Base-by-base conservation (phyloP, 2,329 filamentous ascomycete species). In the Ceratocystiopsis minuta region DNA sequence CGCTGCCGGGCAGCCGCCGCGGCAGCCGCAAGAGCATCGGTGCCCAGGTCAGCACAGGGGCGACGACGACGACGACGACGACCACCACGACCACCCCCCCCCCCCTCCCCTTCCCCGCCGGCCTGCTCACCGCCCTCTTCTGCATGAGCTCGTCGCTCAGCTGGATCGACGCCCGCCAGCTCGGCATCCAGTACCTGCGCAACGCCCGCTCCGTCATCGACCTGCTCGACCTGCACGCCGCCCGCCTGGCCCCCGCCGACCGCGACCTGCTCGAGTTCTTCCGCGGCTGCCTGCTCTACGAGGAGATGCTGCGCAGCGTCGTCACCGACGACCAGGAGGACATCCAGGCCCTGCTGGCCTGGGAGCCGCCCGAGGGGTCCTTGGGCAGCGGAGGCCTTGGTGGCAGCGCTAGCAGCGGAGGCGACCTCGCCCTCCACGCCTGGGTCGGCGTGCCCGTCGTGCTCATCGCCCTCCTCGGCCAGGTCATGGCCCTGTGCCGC, bases 111-210 rank as follows among this genome's bases (percentile, higher is more conserved):
- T 45, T 63, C 6, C 60, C 60, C 0, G 52, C 57, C 0, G 57
- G 56, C 2, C 48, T 60, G 2, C 47, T 63, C 0, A 57, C 62
- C 2, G 55, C 61, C 0, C 48, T 63, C 0, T 62, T 61, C 33
- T 63, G 60, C 36, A 49, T 63, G 1, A 60, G 60, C 0, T 62
- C 60, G 0, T 60, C 59, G 0, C 52, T 61, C 0, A 60, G 59
- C 46, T 63, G 60, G 60, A 52, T 63, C 0, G 60, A 63, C 20
- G 52, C 59, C 0, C 49, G 46, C n/a, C 48, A 51, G 39, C 46
- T 51, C 2, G 49, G 48, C 16, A 40, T 45, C n/a, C 49, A 49
- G 37, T 49, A 49, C 24, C 35, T 51, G 37, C 44, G 48, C 16
- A 51, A 54, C 18, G 52, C 52, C 6, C 50, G 52, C 6, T 44